Evolutionary conservation across 2,329 filamentous ascomycete species (phyloP).

Genomic region (Monascus ruber): DNA sequence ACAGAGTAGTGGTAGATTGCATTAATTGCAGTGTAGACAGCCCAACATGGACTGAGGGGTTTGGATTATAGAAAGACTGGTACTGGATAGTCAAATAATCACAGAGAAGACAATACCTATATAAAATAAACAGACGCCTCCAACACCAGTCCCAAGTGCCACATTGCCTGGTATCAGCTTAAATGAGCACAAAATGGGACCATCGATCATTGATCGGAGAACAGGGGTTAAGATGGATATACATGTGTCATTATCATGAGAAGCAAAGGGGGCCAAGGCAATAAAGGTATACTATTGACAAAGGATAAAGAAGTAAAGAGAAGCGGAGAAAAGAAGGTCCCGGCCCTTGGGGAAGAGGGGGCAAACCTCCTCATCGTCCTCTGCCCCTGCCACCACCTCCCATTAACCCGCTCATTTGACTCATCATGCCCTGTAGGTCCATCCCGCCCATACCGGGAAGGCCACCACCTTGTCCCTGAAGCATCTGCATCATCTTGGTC

Average conservation of each 20-base stretch:
- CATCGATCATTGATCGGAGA: not conserved
- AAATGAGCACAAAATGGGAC: slow-evolving; percentile 6
- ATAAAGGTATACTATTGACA: slow-evolving; percentile 1
- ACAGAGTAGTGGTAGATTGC: too few species aligned
- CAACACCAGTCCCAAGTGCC: too few species aligned
- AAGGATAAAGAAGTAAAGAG: too few species aligned
- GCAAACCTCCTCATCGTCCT: slow-evolving; percentile 13
- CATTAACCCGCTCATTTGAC: slow-evolving; percentile 59
- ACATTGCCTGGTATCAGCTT: not conserved
- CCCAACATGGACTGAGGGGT: too few species aligned
- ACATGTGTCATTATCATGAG: not conserved
- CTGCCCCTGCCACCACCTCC: slow-evolving; percentile 23
- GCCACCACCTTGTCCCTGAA: slow-evolving; percentile 60
- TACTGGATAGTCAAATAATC: too few species aligned
- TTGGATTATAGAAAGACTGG: too few species aligned
- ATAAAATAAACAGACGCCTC: too few species aligned
- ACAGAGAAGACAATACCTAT: too few species aligned
- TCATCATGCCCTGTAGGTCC: slow-evolving; percentile 62
- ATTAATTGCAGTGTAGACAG: too few species aligned
- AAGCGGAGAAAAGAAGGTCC: too few species aligned
- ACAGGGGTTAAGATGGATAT: not conserved
- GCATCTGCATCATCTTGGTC: slow-evolving; percentile 96
- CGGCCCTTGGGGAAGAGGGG: slow-evolving; percentile 1
- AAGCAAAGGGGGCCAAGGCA: slow-evolving; percentile 4
- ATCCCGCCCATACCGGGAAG: slow-evolving; percentile 49